Evolutionary conservation across 2,329 filamentous ascomycete genomes (phyloP).

Genomic region (Colletotrichum liriopes): DNA sequence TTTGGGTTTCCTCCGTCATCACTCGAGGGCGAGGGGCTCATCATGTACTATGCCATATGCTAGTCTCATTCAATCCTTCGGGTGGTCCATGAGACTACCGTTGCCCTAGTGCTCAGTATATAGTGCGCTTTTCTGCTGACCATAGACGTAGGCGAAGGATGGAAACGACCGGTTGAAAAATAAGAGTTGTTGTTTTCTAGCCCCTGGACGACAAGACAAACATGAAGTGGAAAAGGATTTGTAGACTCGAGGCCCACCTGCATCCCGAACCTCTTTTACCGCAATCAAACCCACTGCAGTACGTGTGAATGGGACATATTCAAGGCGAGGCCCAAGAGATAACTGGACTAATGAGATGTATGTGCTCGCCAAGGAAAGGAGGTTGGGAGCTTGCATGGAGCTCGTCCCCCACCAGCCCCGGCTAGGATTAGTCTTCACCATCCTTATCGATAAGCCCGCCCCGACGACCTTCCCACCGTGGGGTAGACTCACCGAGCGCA

Average conservation of each 20-base stretch:
- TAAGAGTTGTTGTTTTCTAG: no score
- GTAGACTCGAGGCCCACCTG: no score
- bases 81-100: background rate
- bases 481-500: constrained; percentile 19
- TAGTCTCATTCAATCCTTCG: background rate
- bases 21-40: background rate
- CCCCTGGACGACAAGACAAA: no score
- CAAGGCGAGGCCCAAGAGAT: background rate
- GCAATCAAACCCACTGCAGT: background rate
- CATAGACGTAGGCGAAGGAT: no score
- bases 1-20: background rate
- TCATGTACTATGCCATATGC: background rate
- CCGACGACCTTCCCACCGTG: constrained; percentile 33
- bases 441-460: constrained; percentile 31
- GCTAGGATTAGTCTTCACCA: constrained; percentile 14
- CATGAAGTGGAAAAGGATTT: no score
- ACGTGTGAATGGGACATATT: no score
- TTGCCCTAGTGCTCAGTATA: background rate
- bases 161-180: background rate
- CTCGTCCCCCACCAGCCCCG: constrained; percentile 33
- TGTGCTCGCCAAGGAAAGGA: background rate
- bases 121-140: no score
- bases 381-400: constrained; percentile 7
- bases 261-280: no score
- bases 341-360: background rate